A percentile compares a stretch with the other conserved stretches of the same genome.
phyloP scores from a whole-genome alignment of 306 rosid genomes.

The Betula pendula region DNA sequence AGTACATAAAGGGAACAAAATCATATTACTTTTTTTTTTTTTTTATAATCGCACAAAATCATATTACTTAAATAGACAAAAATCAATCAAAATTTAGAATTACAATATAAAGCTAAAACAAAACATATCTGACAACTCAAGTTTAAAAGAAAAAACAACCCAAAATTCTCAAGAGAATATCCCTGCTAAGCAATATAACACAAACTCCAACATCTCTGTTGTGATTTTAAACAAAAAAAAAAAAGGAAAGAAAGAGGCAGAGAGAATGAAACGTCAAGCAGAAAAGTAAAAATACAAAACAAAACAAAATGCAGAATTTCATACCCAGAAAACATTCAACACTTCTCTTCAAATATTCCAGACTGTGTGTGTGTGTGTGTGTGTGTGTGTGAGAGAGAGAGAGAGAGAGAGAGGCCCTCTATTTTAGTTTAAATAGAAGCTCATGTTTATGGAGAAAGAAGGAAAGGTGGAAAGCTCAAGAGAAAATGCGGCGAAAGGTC shows the following conservation, averaged over 20 bases:
- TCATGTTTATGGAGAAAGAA: slow-evolving; percentile 15
- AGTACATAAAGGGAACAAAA: not conserved
- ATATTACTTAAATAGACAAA: not conserved
- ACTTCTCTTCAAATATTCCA: slow-evolving; percentile 9
- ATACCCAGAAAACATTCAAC: not conserved
- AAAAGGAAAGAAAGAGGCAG: not conserved
- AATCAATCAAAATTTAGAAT: not conserved
- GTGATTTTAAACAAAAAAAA: not conserved
- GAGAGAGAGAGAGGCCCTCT: slow-evolving; percentile 1
- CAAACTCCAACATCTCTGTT: slow-evolving; percentile 16
- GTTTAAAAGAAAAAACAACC: not conserved
- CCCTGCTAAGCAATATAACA: slow-evolving; percentile 2
- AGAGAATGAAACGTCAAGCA: not conserved
- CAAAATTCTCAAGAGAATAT: not conserved
- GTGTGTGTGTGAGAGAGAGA: not conserved
- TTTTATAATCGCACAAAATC: too few relatives aligned
- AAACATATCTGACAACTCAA: not conserved
- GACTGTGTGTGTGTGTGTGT: not conserved
- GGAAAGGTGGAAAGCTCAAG: slow-evolving; percentile 9
- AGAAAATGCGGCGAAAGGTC: slow-evolving; percentile 23
- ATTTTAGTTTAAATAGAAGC: slow-evolving; percentile 40
- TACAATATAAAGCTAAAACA: not conserved
- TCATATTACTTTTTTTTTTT: too few relatives aligned
- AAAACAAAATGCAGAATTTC: not conserved
- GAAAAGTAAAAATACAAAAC: not conserved